Conservation (phyloP, 2,329 filamentous ascomycete species). For the Teratosphaeria viscida region DNA sequence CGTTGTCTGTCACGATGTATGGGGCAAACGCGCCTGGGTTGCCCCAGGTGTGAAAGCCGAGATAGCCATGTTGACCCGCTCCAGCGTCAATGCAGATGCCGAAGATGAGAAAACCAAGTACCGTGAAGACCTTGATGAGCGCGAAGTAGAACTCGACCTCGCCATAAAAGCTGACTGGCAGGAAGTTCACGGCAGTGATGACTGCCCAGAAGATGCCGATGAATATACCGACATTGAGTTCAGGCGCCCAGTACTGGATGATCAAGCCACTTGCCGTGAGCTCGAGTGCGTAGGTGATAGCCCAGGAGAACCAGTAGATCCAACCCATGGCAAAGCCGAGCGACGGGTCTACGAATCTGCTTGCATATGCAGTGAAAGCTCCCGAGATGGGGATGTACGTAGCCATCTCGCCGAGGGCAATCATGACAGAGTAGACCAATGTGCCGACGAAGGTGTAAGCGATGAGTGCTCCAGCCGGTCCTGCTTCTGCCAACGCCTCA, state of each 20-base stretch:
- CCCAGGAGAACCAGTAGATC: conserved; percentile 35
- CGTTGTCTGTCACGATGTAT: conserved; percentile 18
- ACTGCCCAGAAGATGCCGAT: conserved; percentile 25
- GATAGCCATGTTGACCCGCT: conserved; percentile 43
- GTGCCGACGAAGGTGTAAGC: conserved; percentile 36
- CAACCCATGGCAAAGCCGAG: conserved; percentile 41
- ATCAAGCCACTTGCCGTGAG: conserved; percentile 29
- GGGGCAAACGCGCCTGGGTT: conserved; percentile 29
- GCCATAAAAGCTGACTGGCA: conserved; percentile 43
- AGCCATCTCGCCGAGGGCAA: conserved; percentile 46
- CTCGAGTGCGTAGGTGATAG: conserved; percentile 31
- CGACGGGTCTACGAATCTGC: conserved; percentile 34
- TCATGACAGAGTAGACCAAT: conserved; percentile 38
- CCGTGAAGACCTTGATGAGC: conserved; percentile 41
- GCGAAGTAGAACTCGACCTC: conserved; percentile 47
- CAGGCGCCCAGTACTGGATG: conserved; percentile 30
- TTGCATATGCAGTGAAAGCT: conserved; percentile 41
- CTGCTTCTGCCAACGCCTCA: conserved; percentile 26
- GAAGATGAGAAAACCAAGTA: conserved; percentile 36
- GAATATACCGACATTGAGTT: conserved; percentile 32
- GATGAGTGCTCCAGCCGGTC: conserved; percentile 36
- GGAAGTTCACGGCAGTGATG: conserved; percentile 38
- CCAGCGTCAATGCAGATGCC: conserved; percentile 31
- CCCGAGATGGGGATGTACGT: conserved; percentile 51
- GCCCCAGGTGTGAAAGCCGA: conserved; percentile 46